These are phyloP conservation scores for Aureobasidium sp. DNA, from an alignment of 2,329 filamentous ascomycete species.

Conservation along the genomic window DNA sequence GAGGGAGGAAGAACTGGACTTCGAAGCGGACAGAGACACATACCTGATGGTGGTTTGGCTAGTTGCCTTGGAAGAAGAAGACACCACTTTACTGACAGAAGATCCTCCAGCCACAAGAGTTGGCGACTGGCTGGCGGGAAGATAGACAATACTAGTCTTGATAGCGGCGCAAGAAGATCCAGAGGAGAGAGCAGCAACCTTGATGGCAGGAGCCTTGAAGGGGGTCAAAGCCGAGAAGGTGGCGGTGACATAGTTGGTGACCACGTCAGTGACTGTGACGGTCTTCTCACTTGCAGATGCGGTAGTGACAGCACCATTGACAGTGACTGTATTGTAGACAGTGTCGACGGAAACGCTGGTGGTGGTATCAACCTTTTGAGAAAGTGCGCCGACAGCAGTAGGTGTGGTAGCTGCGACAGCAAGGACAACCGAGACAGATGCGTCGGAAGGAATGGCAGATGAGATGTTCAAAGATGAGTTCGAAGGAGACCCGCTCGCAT, in stretches of 20 bases:
- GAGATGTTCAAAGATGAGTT: not conserved
- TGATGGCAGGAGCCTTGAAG: slow-evolving; percentile 1
- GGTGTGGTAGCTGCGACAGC: slow-evolving; percentile 1
- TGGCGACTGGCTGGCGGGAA: slow-evolving; percentile 8
- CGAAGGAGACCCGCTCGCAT: slow-evolving; percentile 13
- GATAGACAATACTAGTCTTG: slow-evolving; percentile 12
- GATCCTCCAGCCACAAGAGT: slow-evolving; percentile 1
- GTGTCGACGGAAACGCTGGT: slow-evolving; percentile 17
- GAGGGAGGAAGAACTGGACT: slow-evolving; percentile 7
- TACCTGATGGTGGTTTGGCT: slow-evolving; percentile 2
- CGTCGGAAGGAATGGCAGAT: not conserved
- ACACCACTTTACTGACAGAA: not conserved
- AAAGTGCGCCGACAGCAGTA: slow-evolving; percentile 12
- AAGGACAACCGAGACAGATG: not conserved
- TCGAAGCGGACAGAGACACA: not conserved
- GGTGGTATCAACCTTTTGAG: slow-evolving; percentile 14
- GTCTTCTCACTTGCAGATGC: slow-evolving; percentile 15
- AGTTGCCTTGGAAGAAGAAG: not conserved
- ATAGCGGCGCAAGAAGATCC: slow-evolving; percentile 5
- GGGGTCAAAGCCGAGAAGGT: slow-evolving; percentile 15
- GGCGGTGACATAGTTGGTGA: slow-evolving; percentile 14
- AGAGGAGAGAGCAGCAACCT: not conserved
- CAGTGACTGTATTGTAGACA: slow-evolving; percentile 15
- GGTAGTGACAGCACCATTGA: slow-evolving; percentile 12
- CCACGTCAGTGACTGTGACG: slow-evolving; percentile 14